phyloP scores from a whole-genome alignment of 1,139 yeast species.

The Entelexis sorbosivorans region DNA sequence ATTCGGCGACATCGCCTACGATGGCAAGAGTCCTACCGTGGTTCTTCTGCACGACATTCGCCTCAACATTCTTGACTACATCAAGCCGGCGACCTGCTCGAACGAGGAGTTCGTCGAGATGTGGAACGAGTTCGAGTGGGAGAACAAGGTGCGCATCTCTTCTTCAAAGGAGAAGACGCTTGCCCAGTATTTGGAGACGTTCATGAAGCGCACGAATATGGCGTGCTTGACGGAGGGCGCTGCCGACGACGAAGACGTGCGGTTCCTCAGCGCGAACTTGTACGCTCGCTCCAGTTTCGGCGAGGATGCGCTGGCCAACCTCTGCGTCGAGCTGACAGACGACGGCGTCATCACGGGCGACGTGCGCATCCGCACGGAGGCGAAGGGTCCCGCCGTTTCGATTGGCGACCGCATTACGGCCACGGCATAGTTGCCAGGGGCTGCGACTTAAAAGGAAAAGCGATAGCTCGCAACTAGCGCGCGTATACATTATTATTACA shows the following conservation, averaged over 20 bases:
- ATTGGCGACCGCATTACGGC: conserved; percentile 60
- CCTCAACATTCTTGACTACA: conserved; percentile 94
- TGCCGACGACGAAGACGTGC: conserved; percentile 48
- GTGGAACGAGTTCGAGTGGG: conserved; percentile 99
- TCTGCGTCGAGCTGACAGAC: conserved; percentile 80
- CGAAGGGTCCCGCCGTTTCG: conserved; percentile 92
- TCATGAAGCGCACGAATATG: conserved; percentile 85
- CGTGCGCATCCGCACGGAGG: conserved; percentile 93
- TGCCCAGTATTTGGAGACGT: conserved; percentile 65
- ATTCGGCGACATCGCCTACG: conserved; percentile 93
- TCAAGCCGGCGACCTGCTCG: conserved; percentile 82
- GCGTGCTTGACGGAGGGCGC: conserved; percentile 84
- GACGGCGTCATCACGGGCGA: conserved; percentile 66
- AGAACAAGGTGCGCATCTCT: conserved; percentile 87
- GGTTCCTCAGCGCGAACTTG: conserved; percentile 85
- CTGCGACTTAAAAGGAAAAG: neutral
- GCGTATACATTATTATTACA: no score
- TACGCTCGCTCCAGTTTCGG: conserved; percentile 93
- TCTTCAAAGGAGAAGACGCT: conserved; percentile 37
- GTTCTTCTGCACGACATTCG: conserved; percentile 92
- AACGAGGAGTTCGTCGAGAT: conserved; percentile 87
- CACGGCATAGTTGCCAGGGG: neutral
- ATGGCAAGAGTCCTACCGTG: conserved; percentile 86
- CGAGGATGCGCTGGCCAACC: conserved; percentile 92
- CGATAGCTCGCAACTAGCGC: neutral